Base-by-base conservation (phyloP, 441 rosid species). In the Populus hybrid region DNA sequence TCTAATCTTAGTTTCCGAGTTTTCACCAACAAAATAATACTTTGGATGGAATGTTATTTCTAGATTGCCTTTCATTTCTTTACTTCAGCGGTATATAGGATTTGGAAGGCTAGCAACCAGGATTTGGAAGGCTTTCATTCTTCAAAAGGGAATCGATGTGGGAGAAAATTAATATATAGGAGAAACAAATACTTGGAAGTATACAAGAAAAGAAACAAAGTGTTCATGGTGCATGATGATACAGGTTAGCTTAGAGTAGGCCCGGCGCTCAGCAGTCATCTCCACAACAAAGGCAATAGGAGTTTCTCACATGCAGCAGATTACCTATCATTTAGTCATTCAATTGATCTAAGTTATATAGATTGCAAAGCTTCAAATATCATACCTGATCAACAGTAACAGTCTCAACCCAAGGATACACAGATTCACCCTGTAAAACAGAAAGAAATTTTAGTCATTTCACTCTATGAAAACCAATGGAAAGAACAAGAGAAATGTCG, bases 311-410 rank as follows among this genome's bases (percentile, higher is more conserved):
- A 42, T 42, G 16, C 50, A 10, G 50, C 5, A 42, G 50, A 42
- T 42, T 42, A 42, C 50, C 50, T 10, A 42, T 42, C 50, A 11
- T 42, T 42, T 42, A 42, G 50, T 42, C 50, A 42, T 42, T 42
- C 50, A 42, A 11, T 42, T 10, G 50, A 42, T 42, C 16, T 42
- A 42, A 42, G 1, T 42, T 42, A 11, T 42, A 42, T 42, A 11
- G 50, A 10, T 42, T 42, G 16, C 50, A 42, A 42, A 42, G 50
- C 14, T 42, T 42, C 14, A 42, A 11, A 42, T 61, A 40, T 32
- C 18, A 34, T 86, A 89, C 92, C 90, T 87, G 79, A 21, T 77
- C 84, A 63, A 75, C 26, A 1, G 87, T 89, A 69, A 86, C 79
- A 68, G 82, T 77, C 81, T 82, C 81, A 78, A 85, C 89, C 84